Evolutionary conservation across 1,284 basidiomycete genomes (phyloP).

Genomic region (Cutaneotrichosporon sp.): DNA sequence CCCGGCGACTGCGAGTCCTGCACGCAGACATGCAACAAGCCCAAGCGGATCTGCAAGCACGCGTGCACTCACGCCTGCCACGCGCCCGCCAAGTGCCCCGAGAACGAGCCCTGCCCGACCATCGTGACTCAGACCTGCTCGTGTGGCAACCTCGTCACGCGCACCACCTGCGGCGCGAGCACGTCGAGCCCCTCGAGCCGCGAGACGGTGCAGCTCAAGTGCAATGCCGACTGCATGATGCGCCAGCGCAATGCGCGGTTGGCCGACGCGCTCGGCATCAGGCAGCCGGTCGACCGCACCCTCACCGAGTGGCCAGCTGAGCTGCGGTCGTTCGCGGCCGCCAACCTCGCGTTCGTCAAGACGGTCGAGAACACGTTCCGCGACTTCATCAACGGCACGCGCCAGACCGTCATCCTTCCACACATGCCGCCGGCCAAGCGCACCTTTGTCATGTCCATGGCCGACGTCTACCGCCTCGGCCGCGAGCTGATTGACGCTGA

Average conservation of each 20-base stretch:
- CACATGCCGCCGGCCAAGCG: constrained; percentile 73
- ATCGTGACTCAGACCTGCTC: constrained; percentile 68
- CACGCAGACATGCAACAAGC: constrained; percentile 74
- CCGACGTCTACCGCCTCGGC: constrained; percentile 74
- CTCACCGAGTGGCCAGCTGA: constrained; percentile 64
- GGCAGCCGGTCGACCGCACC: constrained; percentile 48
- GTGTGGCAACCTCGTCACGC: constrained; percentile 75
- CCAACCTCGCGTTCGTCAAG: constrained; percentile 66
- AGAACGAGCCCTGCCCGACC: constrained; percentile 70
- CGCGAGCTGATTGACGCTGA: constrained; percentile 81
- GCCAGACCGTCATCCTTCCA: constrained; percentile 71
- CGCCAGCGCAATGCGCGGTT: constrained; percentile 81
- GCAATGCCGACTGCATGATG: constrained; percentile 74
- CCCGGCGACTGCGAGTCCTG: constrained; percentile 74
- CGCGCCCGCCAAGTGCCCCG: constrained; percentile 77
- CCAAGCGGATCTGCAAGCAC: constrained; percentile 74
- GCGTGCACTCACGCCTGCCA: constrained; percentile 77
- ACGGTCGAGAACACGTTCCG: constrained; percentile 75
- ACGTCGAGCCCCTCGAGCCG: constrained; percentile 57
- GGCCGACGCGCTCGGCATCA: constrained; percentile 84
- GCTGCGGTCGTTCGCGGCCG: constrained; percentile 62
- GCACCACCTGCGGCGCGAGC: constrained; percentile 67
- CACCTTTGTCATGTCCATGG: constrained; percentile 74
- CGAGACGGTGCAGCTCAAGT: constrained; percentile 62
- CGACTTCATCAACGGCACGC: constrained; percentile 71